Conservation (phyloP, 2,329 filamentous ascomycete species). For the Trichoderma citrinoviride region DNA sequence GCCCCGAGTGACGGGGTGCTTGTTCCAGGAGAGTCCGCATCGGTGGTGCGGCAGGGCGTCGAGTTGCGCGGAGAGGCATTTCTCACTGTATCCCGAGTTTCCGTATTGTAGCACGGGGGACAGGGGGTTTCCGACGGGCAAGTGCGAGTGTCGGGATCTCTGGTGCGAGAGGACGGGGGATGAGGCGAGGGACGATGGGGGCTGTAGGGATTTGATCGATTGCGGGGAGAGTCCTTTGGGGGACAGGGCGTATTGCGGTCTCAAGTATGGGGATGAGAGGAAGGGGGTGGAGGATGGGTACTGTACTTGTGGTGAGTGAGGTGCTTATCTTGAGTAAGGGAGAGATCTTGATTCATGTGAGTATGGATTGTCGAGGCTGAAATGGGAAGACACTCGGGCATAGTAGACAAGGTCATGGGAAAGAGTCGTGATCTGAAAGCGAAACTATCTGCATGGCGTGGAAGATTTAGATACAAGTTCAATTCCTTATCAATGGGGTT, state of each 20-base stretch:
- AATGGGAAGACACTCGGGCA: no score
- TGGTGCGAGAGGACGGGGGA: conserved; percentile 2
- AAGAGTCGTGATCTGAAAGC: no score
- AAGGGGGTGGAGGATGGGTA: conserved; percentile 17
- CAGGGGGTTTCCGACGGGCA: neutral
- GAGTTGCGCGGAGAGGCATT: conserved; percentile 18
- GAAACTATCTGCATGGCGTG: no score
- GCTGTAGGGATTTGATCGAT: conserved; percentile 18
- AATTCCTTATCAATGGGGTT: no score
- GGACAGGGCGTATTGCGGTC: neutral
- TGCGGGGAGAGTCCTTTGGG: neutral
- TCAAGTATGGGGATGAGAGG: conserved; percentile 3
- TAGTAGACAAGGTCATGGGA: no score
- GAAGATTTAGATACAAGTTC: no score
- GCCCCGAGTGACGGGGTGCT: conserved; percentile 4
- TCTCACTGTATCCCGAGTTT: conserved; percentile 21
- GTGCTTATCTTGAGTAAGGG: neutral
- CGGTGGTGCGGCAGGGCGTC: neutral
- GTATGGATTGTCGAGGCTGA: no score
- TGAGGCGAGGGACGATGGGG: conserved; percentile 7
- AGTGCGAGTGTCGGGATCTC: conserved; percentile 22
- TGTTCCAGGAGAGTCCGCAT: conserved; percentile 9
- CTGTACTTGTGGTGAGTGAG: conserved; percentile 20
- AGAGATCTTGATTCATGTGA: neutral
- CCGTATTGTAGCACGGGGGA: conserved; percentile 22